Base-by-base conservation (phyloP, 2,329 filamentous ascomycete species). In the Akanthomyces lecanii region DNA sequence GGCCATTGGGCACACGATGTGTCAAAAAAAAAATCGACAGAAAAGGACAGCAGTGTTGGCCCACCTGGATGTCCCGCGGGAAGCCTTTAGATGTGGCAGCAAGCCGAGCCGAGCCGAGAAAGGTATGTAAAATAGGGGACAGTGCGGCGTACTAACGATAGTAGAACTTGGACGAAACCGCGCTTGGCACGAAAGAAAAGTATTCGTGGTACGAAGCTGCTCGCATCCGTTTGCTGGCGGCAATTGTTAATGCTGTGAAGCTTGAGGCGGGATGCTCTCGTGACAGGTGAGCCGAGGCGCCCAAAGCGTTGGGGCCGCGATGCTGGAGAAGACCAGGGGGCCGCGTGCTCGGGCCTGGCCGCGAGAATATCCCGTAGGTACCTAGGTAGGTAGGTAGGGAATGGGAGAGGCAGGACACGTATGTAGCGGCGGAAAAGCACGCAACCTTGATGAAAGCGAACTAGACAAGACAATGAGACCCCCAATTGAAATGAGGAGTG, bases 41-140 rank as follows among this genome's bases (percentile, higher is more conserved):
- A 30, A 30, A 30, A 30, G 28, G 28, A 10, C 33, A 12, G 8
- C 45, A 12, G n/a, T 11, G 21, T 25, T 7, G 21, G 45, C 23
- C 45, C 21, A 14, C 21, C 21, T 53, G 12, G 11, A 12, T 38
- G 10, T 53, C 30, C 12, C 33, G n/a, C 23, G 16, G 50, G 14
- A 33, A 36, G 10, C 28, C 28, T 5, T 25, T n/a, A 21, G 12
- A 38, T 59, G 53, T 21, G 56, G 21, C 25, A 44, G 23, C 38
- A 57, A 23, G 54, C 54, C 36, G 52, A 57, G 28, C 54, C 42
- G 42, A 57, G 42, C 54, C 54, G 54, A 55, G 36, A n/a, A 25
- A 21, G 30, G 40, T 16, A 30, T 42, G 40, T 16, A 23, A 7
- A 33, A 21, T 4, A 25, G 33, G 11, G 33, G n/a, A 10, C 7